Conservation (phyloP, 2,329 filamentous ascomycete genomes). For the Verticillium klebahnii region DNA sequence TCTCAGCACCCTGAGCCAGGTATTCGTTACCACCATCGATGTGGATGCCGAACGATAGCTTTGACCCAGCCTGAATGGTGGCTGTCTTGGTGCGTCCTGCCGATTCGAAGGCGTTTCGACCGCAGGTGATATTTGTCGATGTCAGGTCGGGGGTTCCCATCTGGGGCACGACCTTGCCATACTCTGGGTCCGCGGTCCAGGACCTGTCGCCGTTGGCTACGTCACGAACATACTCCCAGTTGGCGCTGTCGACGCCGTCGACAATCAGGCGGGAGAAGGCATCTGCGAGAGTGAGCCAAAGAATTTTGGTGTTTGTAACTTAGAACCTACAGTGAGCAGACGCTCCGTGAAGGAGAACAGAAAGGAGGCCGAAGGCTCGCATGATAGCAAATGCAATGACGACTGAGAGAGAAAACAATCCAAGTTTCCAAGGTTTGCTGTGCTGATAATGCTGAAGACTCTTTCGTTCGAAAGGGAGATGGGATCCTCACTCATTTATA, state of each 20-base stretch:
- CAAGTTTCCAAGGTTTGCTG: no score
- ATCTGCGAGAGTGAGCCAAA: constrained; percentile 1
- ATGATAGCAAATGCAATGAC: not conserved
- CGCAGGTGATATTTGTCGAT: constrained; percentile 6
- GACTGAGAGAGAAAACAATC: not conserved
- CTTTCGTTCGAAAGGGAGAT: no score
- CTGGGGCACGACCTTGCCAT: not conserved
- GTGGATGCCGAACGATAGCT: constrained; percentile 2
- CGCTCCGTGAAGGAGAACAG: not conserved
- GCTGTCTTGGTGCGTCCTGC: constrained; percentile 4
- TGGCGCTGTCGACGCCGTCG: constrained; percentile 2
- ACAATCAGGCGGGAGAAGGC: constrained; percentile 7
- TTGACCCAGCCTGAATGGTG: constrained; percentile 3
- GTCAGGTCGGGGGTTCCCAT: constrained; percentile 1
- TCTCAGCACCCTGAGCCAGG: not conserved
- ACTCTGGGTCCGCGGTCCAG: not conserved
- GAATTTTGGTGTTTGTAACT: not conserved
- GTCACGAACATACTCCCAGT: constrained; percentile 9
- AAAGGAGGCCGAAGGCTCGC: not conserved
- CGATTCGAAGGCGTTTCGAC: constrained; percentile 3
- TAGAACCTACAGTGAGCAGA: not conserved
- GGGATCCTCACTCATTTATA: no score
- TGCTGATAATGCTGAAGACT: no score
- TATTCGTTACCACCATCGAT: not conserved
- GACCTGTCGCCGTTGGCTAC: not conserved